Percentiles rank a stretch among this genome's conserved stretches.
phyloP scores from a whole-genome alignment of 495 filamentous ascomycete genomes.

The Pyrenula massariospora region DNA sequence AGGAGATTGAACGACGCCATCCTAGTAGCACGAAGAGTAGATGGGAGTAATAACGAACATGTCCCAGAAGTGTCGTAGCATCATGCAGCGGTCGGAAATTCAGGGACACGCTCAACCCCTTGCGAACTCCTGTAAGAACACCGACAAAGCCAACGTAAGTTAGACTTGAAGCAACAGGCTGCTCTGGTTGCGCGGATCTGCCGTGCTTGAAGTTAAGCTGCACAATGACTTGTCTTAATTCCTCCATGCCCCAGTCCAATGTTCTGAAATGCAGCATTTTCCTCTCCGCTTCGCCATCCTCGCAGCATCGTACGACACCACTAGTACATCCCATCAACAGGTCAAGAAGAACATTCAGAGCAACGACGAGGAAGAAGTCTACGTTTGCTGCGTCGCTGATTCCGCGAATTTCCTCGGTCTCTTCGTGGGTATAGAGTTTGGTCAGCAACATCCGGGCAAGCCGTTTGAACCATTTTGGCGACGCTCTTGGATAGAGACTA shows the following conservation, averaged over 20 bases:
- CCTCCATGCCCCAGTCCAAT: slow-evolving; percentile 58
- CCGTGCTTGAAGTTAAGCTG: slow-evolving; percentile 42
- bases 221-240: slow-evolving; percentile 41
- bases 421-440: slow-evolving; percentile 39
- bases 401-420: slow-evolving; percentile 49
- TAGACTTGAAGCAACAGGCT: slow-evolving; percentile 43
- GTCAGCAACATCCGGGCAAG: slow-evolving; percentile 33
- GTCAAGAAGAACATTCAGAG: slow-evolving; percentile 52
- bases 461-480: slow-evolving; percentile 16
- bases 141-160: slow-evolving; percentile 56
- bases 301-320: slow-evolving; percentile 29
- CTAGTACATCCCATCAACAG: slow-evolving; percentile 56
- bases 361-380: slow-evolving; percentile 46
- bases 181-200: slow-evolving; percentile 13
- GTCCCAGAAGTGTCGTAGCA: slow-evolving; percentile 16
- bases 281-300: slow-evolving; percentile 8
- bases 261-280: slow-evolving; percentile 54
- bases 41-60: slow-evolving; percentile 33
- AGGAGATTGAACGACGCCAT: slow-evolving; percentile 41
- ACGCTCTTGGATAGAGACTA: slow-evolving; percentile 13
- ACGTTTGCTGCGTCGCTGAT: slow-evolving; percentile 41
- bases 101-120: slow-evolving; percentile 45
- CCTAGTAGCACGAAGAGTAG: slow-evolving; percentile 46
- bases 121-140: slow-evolving; percentile 46
- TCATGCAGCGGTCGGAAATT: slow-evolving; percentile 53